A percentile compares a stretch with the other conserved stretches of the same genome.
These are phyloP conservation scores for Leishmania tarentolae DNA, from an alignment of 208 protist genomes.

Conservation along the genomic window DNA sequence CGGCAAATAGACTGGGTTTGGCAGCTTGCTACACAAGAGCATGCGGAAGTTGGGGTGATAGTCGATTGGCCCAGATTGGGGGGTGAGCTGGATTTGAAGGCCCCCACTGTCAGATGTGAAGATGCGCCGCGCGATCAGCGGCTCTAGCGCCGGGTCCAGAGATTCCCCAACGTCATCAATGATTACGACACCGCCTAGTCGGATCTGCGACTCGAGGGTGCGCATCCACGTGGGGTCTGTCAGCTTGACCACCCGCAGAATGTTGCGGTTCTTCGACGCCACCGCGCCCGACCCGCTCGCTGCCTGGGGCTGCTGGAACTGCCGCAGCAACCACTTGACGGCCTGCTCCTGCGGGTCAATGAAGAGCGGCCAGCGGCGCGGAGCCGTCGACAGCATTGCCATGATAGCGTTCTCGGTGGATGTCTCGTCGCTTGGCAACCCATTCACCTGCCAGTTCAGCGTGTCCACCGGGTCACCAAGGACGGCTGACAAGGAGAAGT, in stretches of 20 bases:
- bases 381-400: constrained; percentile 74
- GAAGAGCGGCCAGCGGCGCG: constrained; percentile 93
- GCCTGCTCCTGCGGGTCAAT: constrained; percentile 97
- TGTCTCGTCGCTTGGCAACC: constrained; percentile 95
- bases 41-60: constrained; percentile 94
- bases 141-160: constrained; percentile 94
- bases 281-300: constrained; percentile 21
- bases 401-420: constrained; percentile 97
- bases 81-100: constrained; percentile 84
- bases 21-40: constrained; percentile 96
- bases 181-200: constrained; percentile 91
- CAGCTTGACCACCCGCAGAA: constrained; percentile 86
- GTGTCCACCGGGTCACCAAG: constrained; percentile 95
- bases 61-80: constrained; percentile 88
- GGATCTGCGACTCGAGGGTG: constrained; percentile 93
- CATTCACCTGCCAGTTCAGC: constrained; percentile 97
- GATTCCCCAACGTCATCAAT: constrained; percentile 96
- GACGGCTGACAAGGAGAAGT: constrained; percentile 52
- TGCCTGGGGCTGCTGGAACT: constrained; percentile 50
- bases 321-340: constrained; percentile 93
- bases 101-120: constrained; percentile 76
- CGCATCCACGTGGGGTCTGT: constrained; percentile 93
- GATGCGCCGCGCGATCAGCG: constrained; percentile 90
- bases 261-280: constrained; percentile 34
- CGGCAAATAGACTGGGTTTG: constrained; percentile 96